Evolutionary conservation across 208 protist genomes (phyloP), one percentile per base, ranked within the genome.

Genomic region (Ichthyophonus hoferi): DNA sequence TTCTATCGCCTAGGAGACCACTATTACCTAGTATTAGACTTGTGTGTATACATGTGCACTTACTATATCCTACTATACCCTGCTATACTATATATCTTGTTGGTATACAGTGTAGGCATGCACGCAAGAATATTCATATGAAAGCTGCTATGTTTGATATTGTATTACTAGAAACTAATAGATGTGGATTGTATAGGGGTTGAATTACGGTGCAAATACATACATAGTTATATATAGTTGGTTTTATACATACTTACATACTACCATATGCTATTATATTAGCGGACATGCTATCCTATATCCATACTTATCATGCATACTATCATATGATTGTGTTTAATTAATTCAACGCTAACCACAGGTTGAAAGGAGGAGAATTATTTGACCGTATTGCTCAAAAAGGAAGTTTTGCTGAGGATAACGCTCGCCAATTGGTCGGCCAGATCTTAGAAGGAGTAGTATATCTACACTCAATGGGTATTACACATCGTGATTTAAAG

Each of bases 301-400:
- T n/a, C n/a, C n/a, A n/a, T n/a, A n/a, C n/a, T n/a, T n/a, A n/a
- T n/a, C n/a, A n/a, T n/a, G n/a, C n/a, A n/a, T n/a, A n/a, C n/a
- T n/a, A n/a, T n/a, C n/a, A n/a, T n/a, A n/a, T n/a, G n/a, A n/a
- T n/a, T n/a, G n/a, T n/a, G n/a, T n/a, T n/a, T n/a, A n/a, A n/a
- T n/a, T n/a, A n/a, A n/a, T n/a, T n/a, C n/a, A n/a, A n/a, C n/a
- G n/a, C n/a, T n/a, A n/a, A n/a, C n/a, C n/a, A n/a, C 39, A 90
- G 83, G 58, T 79, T 95, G 24, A 91, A 87, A 33, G 94, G 94
- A 77, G 94, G 95, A 0, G 95, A 96, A 87, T 81, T 96, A 7
- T 96, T 96, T 91, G 95, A 96, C 90, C 90, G 88, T 38, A 96
- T 96, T 79, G 88, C 96, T 1, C 35, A 86, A 35, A 85, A 93